Evolutionary conservation across 352 stramenopile genomes (phyloP), one percentile per base, ranked within the genome.

Genomic region (Globisporangium splendens): DNA sequence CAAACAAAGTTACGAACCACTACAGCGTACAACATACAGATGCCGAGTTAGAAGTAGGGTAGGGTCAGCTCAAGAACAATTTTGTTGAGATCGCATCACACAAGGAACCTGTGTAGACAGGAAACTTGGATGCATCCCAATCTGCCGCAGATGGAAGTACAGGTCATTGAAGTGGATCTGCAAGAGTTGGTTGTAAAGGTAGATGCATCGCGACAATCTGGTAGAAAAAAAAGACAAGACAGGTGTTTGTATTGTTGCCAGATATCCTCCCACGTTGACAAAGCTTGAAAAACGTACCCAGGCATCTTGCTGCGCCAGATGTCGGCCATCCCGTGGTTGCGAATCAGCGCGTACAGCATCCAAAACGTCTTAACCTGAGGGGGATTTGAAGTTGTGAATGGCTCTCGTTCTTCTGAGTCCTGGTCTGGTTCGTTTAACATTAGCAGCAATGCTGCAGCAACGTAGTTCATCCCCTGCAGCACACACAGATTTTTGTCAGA

Each of bases 1-100:
- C 71, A 56, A 95, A 95, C n/a, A 91, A 51, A 31, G 85, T 95
- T 44, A 88, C 83, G 65, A 95, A 91, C 85, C 85, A 95, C 85
- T 95, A 53, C 13, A 50, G 22, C 12, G 28, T 10, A 35, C 28
- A 8, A 35, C 1, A 38, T 21, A 63, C 20, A 22, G 7, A 38
- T 21, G 35, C 6, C 6, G 8, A 10, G 20, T 28, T 21, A 42
- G 1, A 2, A 28, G 14, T 7, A n/a, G n/a, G n/a, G n/a, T n/a
- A n/a, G n/a, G n/a, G n/a, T n/a, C n/a, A n/a, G n/a, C n/a, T n/a
- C n/a, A n/a, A n/a, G n/a, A n/a, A n/a, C n/a, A n/a, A n/a, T n/a
- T n/a, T n/a, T n/a, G n/a, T n/a, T n/a, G n/a, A n/a, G n/a, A n/a
- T n/a, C n/a, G n/a, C n/a, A n/a, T n/a, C n/a, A n/a, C n/a, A n/a